Evolutionary conservation across 2,329 filamentous ascomycete genomes (phyloP).

Genomic region (Cercospora nicotianae): DNA sequence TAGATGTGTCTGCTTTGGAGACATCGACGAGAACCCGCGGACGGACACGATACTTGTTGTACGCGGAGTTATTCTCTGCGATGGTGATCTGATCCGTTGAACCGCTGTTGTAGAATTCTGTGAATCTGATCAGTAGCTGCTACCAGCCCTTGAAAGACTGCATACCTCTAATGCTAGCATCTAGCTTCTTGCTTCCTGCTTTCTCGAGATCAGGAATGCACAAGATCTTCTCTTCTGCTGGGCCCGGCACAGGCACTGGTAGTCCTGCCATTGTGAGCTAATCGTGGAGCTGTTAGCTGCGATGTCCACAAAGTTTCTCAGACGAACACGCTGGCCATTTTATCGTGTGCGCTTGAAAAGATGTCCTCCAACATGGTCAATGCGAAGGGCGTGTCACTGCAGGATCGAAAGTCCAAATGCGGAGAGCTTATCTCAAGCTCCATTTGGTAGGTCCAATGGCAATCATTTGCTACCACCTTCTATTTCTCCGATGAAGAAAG

Average conservation of each 20-base stretch:
- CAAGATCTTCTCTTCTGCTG: conserved; percentile 24
- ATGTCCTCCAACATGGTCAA: not conserved
- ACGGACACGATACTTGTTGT: conserved; percentile 45
- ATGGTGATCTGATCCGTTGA: conserved; percentile 57
- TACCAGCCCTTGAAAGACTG: not conserved
- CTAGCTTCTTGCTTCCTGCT: conserved; percentile 26
- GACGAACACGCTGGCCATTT: no score
- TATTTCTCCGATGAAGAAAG: not conserved
- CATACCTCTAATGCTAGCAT: conserved; percentile 1
- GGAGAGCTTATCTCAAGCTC: conserved; percentile 16
- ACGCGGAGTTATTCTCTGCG: conserved; percentile 55
- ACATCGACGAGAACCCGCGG: conserved; percentile 42
- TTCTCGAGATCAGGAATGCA: conserved; percentile 29
- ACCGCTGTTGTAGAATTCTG: conserved; percentile 60
- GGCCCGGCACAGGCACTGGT: conserved; percentile 23
- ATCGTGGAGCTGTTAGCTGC: no score
- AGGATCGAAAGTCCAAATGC: conserved; percentile 2
- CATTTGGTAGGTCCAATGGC: not conserved
- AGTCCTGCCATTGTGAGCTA: conserved; percentile 22
- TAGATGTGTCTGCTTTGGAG: conserved; percentile 42
- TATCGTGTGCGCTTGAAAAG: not conserved
- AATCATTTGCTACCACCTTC: not conserved
- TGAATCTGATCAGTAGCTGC: not conserved
- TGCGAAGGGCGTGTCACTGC: conserved; percentile 6
- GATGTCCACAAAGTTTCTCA: no score